These are phyloP conservation scores for Gnetum montanum DNA, from an alignment of 75 land plant species.

Conservation along the genomic window DNA sequence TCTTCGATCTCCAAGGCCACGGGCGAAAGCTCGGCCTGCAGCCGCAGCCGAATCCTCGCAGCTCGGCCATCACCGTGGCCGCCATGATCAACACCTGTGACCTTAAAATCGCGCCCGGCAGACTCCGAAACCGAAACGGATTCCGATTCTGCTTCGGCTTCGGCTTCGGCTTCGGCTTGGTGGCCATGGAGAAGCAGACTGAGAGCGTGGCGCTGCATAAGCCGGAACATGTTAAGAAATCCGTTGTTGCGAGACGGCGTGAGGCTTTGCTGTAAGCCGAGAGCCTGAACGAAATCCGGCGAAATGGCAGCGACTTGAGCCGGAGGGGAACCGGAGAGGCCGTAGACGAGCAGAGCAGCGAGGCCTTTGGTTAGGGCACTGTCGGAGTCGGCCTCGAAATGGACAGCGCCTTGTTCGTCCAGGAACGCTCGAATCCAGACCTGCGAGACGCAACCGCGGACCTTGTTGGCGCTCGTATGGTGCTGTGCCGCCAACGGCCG, in stretches of 20 bases:
- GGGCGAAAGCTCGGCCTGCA: conserved; percentile 48
- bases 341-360: conserved; percentile 78
- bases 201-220: conserved; percentile 84
- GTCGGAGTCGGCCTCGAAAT: conserved; percentile 85
- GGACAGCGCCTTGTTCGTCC: conserved; percentile 12
- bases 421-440: conserved; percentile 84
- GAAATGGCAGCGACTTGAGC: conserved; percentile 41
- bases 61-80: too few species aligned
- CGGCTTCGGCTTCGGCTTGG: too few species aligned
- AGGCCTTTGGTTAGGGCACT: conserved; percentile 72
- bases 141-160: too few species aligned
- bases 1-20: conserved; percentile 60
- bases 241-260: conserved; percentile 89
- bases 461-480: conserved; percentile 58
- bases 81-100: too few species aligned
- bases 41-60: conserved; percentile 56
- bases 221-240: conserved; percentile 75
- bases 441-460: conserved; percentile 87
- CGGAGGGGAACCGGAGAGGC: conserved; percentile 53
- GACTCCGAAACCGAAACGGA: too few species aligned
- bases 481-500: conserved; percentile 35
- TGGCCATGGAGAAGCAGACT: too few species aligned
- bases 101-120: too few species aligned
- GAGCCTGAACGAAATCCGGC: conserved; percentile 59
- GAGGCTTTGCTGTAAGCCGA: conserved; percentile 75